Evolutionary conservation across 768 basidiomycete genomes (phyloP).

Genomic region (Agrocybe chaxingu): DNA sequence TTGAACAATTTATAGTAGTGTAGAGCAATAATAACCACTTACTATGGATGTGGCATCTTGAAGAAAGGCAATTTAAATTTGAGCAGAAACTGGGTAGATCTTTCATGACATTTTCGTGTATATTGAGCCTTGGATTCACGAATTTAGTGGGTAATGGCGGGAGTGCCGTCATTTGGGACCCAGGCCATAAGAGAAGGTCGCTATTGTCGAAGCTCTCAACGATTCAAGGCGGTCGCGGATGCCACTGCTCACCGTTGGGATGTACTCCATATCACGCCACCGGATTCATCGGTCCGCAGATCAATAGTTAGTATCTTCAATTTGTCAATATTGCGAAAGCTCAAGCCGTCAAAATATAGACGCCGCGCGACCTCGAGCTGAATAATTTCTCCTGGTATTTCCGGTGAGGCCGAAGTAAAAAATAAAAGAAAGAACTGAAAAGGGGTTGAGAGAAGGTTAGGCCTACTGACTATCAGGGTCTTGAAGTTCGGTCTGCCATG

Average conservation of each 20-base stretch:
- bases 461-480: conserved; percentile 48
- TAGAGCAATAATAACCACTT: background rate
- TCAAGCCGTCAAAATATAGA: conserved; percentile 27
- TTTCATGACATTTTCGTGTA: conserved; percentile 28
- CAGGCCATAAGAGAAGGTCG: conserved; percentile 38
- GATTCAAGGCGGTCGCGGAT: background rate
- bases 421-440: background rate
- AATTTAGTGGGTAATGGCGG: conserved; percentile 6
- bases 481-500: conserved; percentile 32
- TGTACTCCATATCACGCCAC: conserved; percentile 41
- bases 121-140: conserved; percentile 20
- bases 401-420: background rate
- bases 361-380: conserved; percentile 41
- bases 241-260: conserved; percentile 35
- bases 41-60: conserved; percentile 38
- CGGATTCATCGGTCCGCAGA: conserved; percentile 18
- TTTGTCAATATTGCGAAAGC: conserved; percentile 32
- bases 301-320: conserved; percentile 23
- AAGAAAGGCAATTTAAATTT: conserved; percentile 39
- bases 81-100: conserved; percentile 39
- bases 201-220: conserved; percentile 17
- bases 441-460: background rate
- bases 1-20: background rate
- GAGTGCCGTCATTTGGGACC: conserved; percentile 12
- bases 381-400: conserved; percentile 42